Conservation (phyloP, 2,329 filamentous ascomycete genomes). For the Fusarium sacchari region DNA sequence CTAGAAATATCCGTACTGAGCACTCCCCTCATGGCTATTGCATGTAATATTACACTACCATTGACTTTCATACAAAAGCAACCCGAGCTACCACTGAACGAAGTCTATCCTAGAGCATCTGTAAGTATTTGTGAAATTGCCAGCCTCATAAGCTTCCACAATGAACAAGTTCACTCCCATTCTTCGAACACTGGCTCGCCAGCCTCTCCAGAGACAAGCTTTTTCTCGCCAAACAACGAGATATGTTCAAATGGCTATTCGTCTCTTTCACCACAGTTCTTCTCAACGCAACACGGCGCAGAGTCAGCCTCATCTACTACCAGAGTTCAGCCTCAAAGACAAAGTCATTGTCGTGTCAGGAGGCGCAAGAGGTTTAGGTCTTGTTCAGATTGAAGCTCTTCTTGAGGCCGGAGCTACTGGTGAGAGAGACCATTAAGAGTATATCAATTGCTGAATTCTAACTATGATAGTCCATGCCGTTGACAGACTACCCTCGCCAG, state of each 20-base stretch:
- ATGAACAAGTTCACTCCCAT: conserved; percentile 43
- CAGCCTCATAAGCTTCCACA: not conserved
- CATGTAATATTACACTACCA: not conserved
- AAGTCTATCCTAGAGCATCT: not conserved
- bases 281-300: conserved; percentile 27
- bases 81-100: not conserved
- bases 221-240: conserved; percentile 14
- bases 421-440: conserved; percentile 40
- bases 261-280: conserved; percentile 37
- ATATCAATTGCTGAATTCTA: not conserved
- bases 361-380: conserved; percentile 78
- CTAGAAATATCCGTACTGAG: not conserved
- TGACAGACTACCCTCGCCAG: conserved; percentile 68
- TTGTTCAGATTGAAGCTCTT: conserved; percentile 81
- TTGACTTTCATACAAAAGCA: conserved; percentile 22
- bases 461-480: conserved; percentile 69
- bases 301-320: conserved; percentile 55
- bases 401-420: conserved; percentile 80
- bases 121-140: not conserved
- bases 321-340: conserved; percentile 79
- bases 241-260: conserved; percentile 16
- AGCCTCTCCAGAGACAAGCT: conserved; percentile 23
- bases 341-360: conserved; percentile 83
- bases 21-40: not conserved
- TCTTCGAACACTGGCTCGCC: conserved; percentile 33